Evolutionary conservation across 2,329 filamentous ascomycete genomes (phyloP), one percentile per base, ranked within the genome.

Genomic region (Botryotinia convoluta): DNA sequence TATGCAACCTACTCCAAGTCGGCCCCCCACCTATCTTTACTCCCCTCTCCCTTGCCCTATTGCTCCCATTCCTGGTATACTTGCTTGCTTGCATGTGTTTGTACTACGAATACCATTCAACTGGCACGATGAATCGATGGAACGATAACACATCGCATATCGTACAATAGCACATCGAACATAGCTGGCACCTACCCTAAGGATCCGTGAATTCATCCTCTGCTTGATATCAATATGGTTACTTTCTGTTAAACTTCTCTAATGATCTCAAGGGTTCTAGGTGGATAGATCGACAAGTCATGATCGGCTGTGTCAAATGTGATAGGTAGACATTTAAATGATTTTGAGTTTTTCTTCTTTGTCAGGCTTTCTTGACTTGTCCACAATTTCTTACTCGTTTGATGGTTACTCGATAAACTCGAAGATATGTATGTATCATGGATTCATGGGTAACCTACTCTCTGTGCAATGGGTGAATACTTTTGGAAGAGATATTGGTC

Each of bases 1-100:
- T 73, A 79, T 80, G 77, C 77, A 80, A 75, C 74, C 72, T 67
- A 29, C 72, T 74, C 68, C 74, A 77, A 79, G n/a, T 77, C 78
- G 77, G 76, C 77, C 76, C 78, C 76, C 75, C 75, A 74, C 74
- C 76, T 74, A 70, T 74, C 54, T 72, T 29, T 29, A 8, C 51
- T 57, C 51, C 44, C 44, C 48, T n/a, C 48, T 51, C 48, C 26
- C 51, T 57, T 54, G n/a, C 51, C n/a, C 51, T 57, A 18, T 29
- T 54, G 44, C 65, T 57, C 63, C 62, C 60, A 48, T 77, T 77
- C 77, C 70, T 71, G 73, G 70, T 68, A 59, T 59, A 29, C 65
- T 69, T 59, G 51, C 45, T 32, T 68, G 61, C 61, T 45, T 45
- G 61, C 32, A 37, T 45, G 61, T 68, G 35, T 22, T 29, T 39